Evolutionary conservation across 164 flowering plant genomes (phyloP).

Genomic region (Piper longum): DNA sequence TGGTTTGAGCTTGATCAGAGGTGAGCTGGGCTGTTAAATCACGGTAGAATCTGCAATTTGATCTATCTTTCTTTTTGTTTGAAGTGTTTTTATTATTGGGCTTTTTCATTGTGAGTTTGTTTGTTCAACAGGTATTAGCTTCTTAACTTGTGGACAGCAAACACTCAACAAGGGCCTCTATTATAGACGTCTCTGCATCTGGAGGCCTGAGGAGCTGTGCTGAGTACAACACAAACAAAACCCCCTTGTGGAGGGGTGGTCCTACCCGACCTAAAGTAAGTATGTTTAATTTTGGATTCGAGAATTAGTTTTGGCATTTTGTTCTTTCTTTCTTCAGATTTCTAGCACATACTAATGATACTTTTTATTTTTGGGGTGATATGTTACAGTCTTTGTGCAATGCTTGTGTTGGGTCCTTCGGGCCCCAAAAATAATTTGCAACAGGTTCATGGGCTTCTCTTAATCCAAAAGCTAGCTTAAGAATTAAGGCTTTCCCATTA

Average conservation of each 20-base stretch:
- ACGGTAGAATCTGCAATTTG: not conserved
- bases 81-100: not conserved
- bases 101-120: not conserved
- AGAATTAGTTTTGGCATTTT: not conserved
- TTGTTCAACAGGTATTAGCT: constrained; percentile 12
- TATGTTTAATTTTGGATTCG: not conserved
- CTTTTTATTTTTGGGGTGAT: not conserved
- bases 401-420: too few species aligned
- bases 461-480: too few species aligned
- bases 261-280: constrained; percentile 72
- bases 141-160: constrained; percentile 3
- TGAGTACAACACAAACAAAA: constrained; percentile 41
- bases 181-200: not conserved
- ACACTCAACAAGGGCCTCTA: not conserved
- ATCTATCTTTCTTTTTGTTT: not conserved
- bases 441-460: too few species aligned
- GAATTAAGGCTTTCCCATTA: too few species aligned
- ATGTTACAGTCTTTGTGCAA: constrained; percentile 60
- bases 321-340: not conserved
- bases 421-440: too few species aligned
- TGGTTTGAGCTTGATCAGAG: not conserved
- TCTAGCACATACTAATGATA: not conserved
- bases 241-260: constrained; percentile 78
- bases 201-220: constrained; percentile 24
- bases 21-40: constrained; percentile 1